Evolutionary conservation across 1,284 basidiomycete species (phyloP).

Genomic region (Ceratobasidium papillatum): DNA sequence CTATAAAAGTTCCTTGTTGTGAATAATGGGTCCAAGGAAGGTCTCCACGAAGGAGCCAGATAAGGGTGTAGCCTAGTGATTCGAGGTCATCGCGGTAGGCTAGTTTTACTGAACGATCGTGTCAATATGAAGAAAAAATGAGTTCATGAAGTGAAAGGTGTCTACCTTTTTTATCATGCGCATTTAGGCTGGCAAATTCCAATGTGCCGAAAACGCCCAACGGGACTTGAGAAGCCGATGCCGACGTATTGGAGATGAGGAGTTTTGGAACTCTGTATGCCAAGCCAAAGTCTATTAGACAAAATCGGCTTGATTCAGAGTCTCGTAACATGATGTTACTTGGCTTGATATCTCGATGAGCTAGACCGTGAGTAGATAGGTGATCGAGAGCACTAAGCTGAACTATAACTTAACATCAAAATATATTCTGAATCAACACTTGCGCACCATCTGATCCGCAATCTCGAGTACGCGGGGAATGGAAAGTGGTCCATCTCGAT

Average conservation of each 20-base stretch:
- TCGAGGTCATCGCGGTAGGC: constrained; percentile 92
- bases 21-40: constrained; percentile 87
- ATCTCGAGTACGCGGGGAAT: neutral
- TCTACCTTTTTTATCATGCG: constrained; percentile 87
- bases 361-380: constrained; percentile 65
- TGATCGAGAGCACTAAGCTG: constrained; percentile 54
- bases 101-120: constrained; percentile 62
- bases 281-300: constrained; percentile 96
- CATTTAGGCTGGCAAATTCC: constrained; percentile 94
- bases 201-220: constrained; percentile 89
- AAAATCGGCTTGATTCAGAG: constrained; percentile 65
- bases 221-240: constrained; percentile 82
- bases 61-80: constrained; percentile 90
- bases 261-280: constrained; percentile 92
- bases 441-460: neutral
- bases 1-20: constrained; percentile 67
- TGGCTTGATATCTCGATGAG: constrained; percentile 69
- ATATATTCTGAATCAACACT: neutral
- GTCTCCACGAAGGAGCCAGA: constrained; percentile 90
- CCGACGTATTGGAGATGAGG: constrained; percentile 87
- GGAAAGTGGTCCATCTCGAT: neutral
- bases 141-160: constrained; percentile 45
- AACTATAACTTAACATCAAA: neutral
- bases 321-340: constrained; percentile 68
- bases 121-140: neutral